phyloP scores from a whole-genome alignment of 345 rosid genomes.

The Microthlaspi erraticum region DNA sequence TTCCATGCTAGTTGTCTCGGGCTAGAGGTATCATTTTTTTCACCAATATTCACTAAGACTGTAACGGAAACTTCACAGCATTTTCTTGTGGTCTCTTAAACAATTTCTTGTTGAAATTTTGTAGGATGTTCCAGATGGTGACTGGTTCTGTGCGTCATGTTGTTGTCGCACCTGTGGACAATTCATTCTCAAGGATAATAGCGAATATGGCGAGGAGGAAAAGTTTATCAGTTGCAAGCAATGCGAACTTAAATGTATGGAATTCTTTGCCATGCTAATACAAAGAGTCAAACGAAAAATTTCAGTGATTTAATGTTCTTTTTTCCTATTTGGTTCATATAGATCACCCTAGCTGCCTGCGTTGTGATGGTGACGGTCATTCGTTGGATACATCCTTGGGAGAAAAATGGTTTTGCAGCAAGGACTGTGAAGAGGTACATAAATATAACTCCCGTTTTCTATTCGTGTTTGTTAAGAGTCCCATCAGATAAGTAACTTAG shows the following conservation, averaged over 20 bases:
- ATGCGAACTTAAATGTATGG: conserved; percentile 70
- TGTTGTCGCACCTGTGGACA: conserved; percentile 67
- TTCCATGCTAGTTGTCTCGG: conserved; percentile 76
- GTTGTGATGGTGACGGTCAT: conserved; percentile 37
- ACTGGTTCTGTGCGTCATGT: conserved; percentile 91
- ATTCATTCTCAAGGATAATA: conserved; percentile 41
- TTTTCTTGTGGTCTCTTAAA: conserved; percentile 26
- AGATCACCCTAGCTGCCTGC: conserved; percentile 67
- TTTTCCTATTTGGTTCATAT: conserved; percentile 37
- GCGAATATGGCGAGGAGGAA: conserved; percentile 37
- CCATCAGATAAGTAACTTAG: conserved; percentile 19
- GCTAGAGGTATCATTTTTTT: conserved; percentile 53
- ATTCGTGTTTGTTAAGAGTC: conserved; percentile 16
- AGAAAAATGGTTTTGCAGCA: conserved; percentile 72
- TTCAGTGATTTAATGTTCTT: conserved; percentile 33
- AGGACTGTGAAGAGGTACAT: conserved; percentile 65
- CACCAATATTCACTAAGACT: conserved; percentile 5
- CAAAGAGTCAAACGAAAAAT: not conserved
- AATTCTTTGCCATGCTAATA: conserved; percentile 26
- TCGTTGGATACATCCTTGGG: conserved; percentile 29
- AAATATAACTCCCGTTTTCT: conserved; percentile 1
- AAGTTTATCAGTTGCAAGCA: conserved; percentile 58
- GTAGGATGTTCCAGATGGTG: conserved; percentile 78
- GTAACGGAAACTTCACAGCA: conserved; percentile 12
- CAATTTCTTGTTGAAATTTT: conserved; percentile 29